Conservation (phyloP, 2,329 filamentous ascomycete species). For the Xylaria sp. region DNA sequence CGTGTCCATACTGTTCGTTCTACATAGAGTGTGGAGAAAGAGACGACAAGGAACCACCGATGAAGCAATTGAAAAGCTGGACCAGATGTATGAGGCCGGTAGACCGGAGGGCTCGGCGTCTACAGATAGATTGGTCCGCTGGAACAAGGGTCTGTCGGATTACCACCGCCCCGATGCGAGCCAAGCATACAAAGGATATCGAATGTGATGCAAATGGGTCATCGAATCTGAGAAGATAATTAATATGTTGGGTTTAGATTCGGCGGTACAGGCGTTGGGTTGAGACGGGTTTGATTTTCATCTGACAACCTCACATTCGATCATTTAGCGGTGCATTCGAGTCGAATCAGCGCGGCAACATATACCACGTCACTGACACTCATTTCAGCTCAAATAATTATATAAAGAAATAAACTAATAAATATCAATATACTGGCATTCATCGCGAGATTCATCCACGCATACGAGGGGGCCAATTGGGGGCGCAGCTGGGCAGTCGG, state of each 20-base stretch:
- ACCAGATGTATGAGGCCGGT: slow-evolving; percentile 48
- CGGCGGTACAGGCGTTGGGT: slow-evolving; percentile 14
- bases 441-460: background rate
- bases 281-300: slow-evolving; percentile 1
- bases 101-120: slow-evolving; percentile 43
- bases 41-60: slow-evolving; percentile 47
- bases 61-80: slow-evolving; percentile 44
- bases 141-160: slow-evolving; percentile 48
- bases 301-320: background rate
- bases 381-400: slow-evolving; percentile 10
- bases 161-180: slow-evolving; percentile 44
- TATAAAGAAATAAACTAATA: background rate
- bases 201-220: slow-evolving; percentile 40
- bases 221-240: background rate
- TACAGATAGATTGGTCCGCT: slow-evolving; percentile 45
- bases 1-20: slow-evolving; percentile 42
- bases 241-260: slow-evolving; percentile 17
- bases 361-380: slow-evolving; percentile 18
- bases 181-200: slow-evolving; percentile 45
- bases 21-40: slow-evolving; percentile 48
- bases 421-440: background rate
- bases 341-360: background rate
- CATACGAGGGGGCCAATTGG: background rate
- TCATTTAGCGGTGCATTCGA: slow-evolving; percentile 14
- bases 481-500: background rate